phyloP scores from a whole-genome alignment of 176 grass and related monocot species.

The Raddia guianensis region DNA sequence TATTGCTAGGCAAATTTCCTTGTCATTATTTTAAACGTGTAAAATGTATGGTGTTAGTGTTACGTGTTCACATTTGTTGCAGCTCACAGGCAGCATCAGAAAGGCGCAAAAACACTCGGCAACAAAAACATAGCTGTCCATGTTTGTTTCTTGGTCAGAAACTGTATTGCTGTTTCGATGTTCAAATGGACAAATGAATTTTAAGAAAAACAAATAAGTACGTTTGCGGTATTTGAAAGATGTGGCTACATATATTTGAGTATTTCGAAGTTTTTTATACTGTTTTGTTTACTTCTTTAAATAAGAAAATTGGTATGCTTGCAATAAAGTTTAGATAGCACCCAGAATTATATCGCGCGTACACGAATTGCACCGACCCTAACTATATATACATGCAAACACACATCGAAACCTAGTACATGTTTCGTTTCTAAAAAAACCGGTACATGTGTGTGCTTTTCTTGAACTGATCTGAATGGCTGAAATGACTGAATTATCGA shows the following conservation, averaged over 20 bases:
- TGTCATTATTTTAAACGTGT: constrained; percentile 1
- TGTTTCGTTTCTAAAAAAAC: too few species aligned
- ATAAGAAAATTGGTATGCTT: not conserved
- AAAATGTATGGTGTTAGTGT: not conserved
- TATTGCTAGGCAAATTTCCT: not conserved
- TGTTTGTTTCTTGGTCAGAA: not conserved
- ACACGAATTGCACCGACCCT: not conserved
- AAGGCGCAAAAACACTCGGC: not conserved
- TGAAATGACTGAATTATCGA: too few species aligned
- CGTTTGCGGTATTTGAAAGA: not conserved
- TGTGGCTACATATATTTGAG: not conserved
- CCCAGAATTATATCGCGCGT: not conserved
- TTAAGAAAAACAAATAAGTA: not conserved
- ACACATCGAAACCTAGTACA: not conserved
- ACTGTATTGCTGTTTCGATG: not conserved
- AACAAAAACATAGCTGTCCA: not conserved
- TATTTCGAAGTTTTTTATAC: not conserved
- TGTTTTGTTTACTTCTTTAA: not conserved
- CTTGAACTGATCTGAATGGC: too few species aligned
- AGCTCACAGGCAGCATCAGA: not conserved
- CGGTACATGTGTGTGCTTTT: too few species aligned
- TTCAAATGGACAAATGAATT: not conserved
- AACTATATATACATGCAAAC: not conserved
- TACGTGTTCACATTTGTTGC: not conserved
- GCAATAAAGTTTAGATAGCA: not conserved